Conservation (phyloP, 2,329 filamentous ascomycete species). For the Aspergillus japonicus region DNA sequence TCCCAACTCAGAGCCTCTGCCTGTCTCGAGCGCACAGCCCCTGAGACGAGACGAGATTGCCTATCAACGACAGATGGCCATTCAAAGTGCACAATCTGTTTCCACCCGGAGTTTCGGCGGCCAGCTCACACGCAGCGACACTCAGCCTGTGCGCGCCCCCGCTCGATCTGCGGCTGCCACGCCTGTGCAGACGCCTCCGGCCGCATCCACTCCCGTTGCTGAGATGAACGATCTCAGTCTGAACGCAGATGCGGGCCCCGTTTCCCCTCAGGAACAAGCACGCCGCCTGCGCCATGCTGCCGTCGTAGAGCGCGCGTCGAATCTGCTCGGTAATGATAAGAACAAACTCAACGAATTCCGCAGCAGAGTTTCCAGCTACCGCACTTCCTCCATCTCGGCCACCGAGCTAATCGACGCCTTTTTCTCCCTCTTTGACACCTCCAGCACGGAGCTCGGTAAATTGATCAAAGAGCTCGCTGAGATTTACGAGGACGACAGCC, state of each 20-base stretch:
- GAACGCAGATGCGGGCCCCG: conserved; percentile 36
- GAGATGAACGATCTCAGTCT: conserved; percentile 56
- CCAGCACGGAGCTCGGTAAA: conserved; percentile 78
- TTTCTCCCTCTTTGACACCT: conserved; percentile 81
- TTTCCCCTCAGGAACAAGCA: conserved; percentile 76
- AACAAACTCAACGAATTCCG: conserved; percentile 77
- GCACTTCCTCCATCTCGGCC: conserved; percentile 66
- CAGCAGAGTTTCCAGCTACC: conserved; percentile 73
- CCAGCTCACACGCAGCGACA: conserved; percentile 63
- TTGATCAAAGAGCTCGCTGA: conserved; percentile 89
- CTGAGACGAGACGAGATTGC: conserved; percentile 83
- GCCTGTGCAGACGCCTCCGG: conserved; percentile 26
- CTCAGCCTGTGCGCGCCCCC: conserved; percentile 49
- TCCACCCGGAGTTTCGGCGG: conserved; percentile 81
- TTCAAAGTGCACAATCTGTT: conserved; percentile 81
- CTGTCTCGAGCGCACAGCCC: conserved; percentile 73
- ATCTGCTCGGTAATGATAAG: conserved; percentile 74
- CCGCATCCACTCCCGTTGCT: conserved; percentile 31
- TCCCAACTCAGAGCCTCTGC: conserved; percentile 78
- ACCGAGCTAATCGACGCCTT: conserved; percentile 80
- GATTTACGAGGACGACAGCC: conserved; percentile 79
- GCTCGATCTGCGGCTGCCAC: conserved; percentile 32
- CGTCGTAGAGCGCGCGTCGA: conserved; percentile 80
- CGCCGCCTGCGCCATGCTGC: conserved; percentile 75
- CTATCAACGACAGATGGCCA: conserved; percentile 86